Evolutionary conservation across 257 asterid genomes (phyloP).

Genomic region (Forsythia suspensa): DNA sequence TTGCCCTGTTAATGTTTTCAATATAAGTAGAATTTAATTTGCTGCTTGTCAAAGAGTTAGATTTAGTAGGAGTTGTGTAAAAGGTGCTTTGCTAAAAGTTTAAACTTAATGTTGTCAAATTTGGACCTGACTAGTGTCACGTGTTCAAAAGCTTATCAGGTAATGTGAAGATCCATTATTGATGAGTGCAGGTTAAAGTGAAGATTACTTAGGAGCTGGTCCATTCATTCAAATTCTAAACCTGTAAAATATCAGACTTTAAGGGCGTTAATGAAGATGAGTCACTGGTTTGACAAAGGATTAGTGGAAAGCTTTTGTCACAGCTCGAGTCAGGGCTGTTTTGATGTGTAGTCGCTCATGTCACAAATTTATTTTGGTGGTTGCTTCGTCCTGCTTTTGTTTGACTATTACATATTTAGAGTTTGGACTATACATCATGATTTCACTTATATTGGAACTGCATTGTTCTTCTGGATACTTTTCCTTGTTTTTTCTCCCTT

Average conservation of each 20-base stretch:
- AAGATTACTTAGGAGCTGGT: conserved; percentile 4
- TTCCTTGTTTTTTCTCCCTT: background rate
- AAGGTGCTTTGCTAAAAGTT: background rate
- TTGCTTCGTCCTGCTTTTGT: background rate
- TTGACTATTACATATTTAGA: background rate
- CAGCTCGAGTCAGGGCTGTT: background rate
- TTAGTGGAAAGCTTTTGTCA: background rate
- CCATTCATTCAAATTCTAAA: background rate
- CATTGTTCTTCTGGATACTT: conserved; percentile 20
- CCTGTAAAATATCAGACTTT: background rate
- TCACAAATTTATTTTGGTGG: background rate
- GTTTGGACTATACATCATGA: background rate
- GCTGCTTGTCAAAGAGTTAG: background rate
- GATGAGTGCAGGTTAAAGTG: background rate
- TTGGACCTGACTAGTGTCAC: background rate
- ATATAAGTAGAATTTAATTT: background rate
- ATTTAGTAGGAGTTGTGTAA: background rate
- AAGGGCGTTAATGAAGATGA: background rate
- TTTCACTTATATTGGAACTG: conserved; percentile 11
- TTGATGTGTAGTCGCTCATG: background rate
- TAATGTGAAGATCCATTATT: background rate
- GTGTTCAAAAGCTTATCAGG: conserved; percentile 11
- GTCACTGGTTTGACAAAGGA: background rate
- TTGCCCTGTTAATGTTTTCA: background rate
- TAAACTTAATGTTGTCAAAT: conserved; percentile 14